phyloP scores from a whole-genome alignment of 768 basidiomycete genomes.

The Coprinellus micaceus region DNA sequence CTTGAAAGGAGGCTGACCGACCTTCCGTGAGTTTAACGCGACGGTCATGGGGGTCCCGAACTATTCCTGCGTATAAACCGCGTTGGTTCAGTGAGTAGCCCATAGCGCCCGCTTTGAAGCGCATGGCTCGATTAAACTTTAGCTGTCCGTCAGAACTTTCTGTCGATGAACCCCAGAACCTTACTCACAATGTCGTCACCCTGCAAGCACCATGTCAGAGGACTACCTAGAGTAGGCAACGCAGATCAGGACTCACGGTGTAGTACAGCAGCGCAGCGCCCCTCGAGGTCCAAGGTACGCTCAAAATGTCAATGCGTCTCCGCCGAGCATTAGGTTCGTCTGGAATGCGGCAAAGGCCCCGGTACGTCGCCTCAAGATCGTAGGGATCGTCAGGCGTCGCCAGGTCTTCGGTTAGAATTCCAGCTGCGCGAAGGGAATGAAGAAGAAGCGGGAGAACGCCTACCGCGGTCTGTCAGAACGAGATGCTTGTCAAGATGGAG shows the following conservation, averaged over 20 bases:
- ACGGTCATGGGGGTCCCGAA: constrained; percentile 64
- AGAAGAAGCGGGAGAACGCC: constrained; percentile 64
- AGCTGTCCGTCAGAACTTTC: not conserved
- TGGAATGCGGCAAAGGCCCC: constrained; percentile 70
- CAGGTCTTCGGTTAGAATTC: constrained; percentile 79
- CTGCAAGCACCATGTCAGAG: constrained; percentile 28
- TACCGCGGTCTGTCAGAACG: constrained; percentile 20
- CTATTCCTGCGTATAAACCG: constrained; percentile 69
- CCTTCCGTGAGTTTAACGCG: constrained; percentile 60
- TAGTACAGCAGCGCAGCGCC: constrained; percentile 92
- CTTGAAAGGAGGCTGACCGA: constrained; percentile 18
- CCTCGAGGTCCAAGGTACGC: constrained; percentile 71
- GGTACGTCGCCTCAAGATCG: constrained; percentile 74
- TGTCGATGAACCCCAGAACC: constrained; percentile 1
- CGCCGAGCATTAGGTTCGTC: constrained; percentile 36
- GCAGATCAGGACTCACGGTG: constrained; percentile 50
- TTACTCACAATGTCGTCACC: constrained; percentile 79
- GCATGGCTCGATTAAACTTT: constrained; percentile 90
- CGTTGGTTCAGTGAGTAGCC: constrained; percentile 88
- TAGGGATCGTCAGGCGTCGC: constrained; percentile 63
- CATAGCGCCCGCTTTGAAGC: constrained; percentile 74
- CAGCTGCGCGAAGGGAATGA: constrained; percentile 46
- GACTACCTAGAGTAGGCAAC: not conserved
- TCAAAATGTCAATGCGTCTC: constrained; percentile 84
- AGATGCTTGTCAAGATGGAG: constrained; percentile 1